A percentile compares a stretch with the other conserved stretches of the same genome.
phyloP scores from a whole-genome alignment of 139 green algal genomes.

The Coelastrella sp. region DNA sequence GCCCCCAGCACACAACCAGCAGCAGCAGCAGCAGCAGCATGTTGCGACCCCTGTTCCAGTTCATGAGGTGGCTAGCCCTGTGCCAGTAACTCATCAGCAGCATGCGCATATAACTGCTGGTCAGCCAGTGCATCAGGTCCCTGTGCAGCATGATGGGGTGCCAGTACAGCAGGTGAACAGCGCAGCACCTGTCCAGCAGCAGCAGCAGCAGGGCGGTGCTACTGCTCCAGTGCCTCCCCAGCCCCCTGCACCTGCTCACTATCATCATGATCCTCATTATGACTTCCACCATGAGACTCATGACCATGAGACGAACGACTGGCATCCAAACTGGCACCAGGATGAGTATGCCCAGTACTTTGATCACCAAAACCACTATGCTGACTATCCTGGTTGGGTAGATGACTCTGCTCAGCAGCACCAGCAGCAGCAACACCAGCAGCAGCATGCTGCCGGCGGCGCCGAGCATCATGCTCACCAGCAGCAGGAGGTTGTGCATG shows the following conservation, averaged over 20 bases:
- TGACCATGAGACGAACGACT: conserved; percentile 27
- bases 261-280: conserved; percentile 18
- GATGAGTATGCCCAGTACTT: conserved; percentile 7
- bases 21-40: conserved; percentile 41
- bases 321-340: conserved; percentile 9
- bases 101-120: not conserved
- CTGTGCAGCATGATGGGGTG: not conserved
- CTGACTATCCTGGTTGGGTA: conserved; percentile 47
- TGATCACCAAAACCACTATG: conserved; percentile 39
- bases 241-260: not conserved
- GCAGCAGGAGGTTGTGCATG: not conserved
- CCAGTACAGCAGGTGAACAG: not conserved
- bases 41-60: not conserved
- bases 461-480: not conserved
- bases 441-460: not conserved
- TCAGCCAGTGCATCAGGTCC: conserved; percentile 33
- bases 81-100: not conserved
- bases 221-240: not conserved
- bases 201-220: conserved; percentile 15
- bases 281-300: conserved; percentile 6
- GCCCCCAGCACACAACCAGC: conserved; percentile 26
- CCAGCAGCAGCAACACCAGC: not conserved
- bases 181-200: not conserved
- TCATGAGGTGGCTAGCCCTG: not conserved
- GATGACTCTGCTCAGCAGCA: conserved; percentile 23